A percentile compares a stretch with the other conserved stretches of the same genome.
Evolutionary conservation across 2,329 filamentous ascomycete genomes (phyloP).

Genomic region (Apiospora marii): DNA sequence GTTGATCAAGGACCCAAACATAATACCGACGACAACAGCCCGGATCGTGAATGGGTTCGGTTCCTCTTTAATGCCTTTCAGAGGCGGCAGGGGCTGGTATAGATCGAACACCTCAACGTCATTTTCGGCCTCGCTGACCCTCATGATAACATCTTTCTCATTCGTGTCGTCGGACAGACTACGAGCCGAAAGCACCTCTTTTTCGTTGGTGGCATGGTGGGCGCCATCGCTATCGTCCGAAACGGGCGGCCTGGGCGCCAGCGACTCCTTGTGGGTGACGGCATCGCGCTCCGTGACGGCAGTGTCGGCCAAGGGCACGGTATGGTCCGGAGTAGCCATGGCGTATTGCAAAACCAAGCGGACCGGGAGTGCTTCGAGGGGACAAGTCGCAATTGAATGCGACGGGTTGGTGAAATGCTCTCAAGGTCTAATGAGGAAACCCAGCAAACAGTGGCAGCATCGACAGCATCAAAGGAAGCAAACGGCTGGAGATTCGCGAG

Average conservation of each 20-base stretch:
- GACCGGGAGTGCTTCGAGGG: background rate
- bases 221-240: conserved; percentile 11
- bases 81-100: conserved; percentile 50
- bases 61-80: conserved; percentile 52
- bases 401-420: conserved; percentile 8
- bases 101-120: conserved; percentile 42
- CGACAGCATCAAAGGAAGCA: conserved; percentile 8
- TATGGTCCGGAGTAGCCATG: conserved; percentile 16
- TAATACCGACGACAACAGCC: conserved; percentile 61
- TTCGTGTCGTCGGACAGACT: conserved; percentile 10
- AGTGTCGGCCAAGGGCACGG: conserved; percentile 14
- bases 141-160: conserved; percentile 9
- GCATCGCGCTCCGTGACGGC: conserved; percentile 21
- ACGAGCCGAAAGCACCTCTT: background rate
- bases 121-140: conserved; percentile 21
- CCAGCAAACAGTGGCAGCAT: background rate
- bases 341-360: conserved; percentile 10
- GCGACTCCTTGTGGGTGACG: conserved; percentile 5
- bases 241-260: conserved; percentile 1
- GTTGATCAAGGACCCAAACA: conserved; percentile 66
- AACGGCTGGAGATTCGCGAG: conserved; percentile 6
- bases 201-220: background rate
- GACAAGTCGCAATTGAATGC: conserved; percentile 11
- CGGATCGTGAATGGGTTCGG: conserved; percentile 61
- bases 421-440: background rate